Evolutionary conservation across 2,329 filamentous ascomycete genomes (phyloP).

Genomic region (Penicillium paneum): DNA sequence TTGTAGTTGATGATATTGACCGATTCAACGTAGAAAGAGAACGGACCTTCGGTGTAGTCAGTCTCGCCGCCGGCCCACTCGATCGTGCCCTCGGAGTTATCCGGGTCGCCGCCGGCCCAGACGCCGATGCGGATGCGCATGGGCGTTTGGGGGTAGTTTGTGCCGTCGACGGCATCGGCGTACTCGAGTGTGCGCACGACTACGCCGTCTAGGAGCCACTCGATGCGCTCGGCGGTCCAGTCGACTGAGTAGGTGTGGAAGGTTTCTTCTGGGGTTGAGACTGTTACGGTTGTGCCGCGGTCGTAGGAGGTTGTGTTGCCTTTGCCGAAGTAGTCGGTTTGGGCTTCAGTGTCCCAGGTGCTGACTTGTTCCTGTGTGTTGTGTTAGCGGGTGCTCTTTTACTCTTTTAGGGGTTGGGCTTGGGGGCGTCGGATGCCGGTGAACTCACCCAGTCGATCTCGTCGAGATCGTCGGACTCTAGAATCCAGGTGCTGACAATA

Average conservation of each 20-base stretch:
- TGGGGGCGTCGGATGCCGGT: background rate
- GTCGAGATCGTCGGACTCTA: constrained; percentile 87
- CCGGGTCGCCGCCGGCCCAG: constrained; percentile 62
- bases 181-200: constrained; percentile 61
- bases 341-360: constrained; percentile 43
- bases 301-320: constrained; percentile 76
- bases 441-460: constrained; percentile 96
- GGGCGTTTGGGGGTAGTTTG: constrained; percentile 68
- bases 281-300: constrained; percentile 73
- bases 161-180: constrained; percentile 57
- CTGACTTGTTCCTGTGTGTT: constrained; percentile 37
- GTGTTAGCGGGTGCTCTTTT: background rate
- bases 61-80: constrained; percentile 69
- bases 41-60: constrained; percentile 64
- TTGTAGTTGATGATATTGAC: constrained; percentile 56
- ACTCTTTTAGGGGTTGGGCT: no score
- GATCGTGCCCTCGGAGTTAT: constrained; percentile 50
- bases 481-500: constrained; percentile 85
- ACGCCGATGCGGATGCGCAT: constrained; percentile 68
- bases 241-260: constrained; percentile 54
- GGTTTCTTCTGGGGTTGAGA: constrained; percentile 54
- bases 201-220: constrained; percentile 63
- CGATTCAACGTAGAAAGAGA: constrained; percentile 69
- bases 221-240: constrained; percentile 63
- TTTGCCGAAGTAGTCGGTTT: constrained; percentile 97